Percentiles rank a stretch among this genome's conserved stretches.
Evolutionary conservation across 1,284 basidiomycete species (phyloP).

Genomic region (Ganoderma resinaceum): DNA sequence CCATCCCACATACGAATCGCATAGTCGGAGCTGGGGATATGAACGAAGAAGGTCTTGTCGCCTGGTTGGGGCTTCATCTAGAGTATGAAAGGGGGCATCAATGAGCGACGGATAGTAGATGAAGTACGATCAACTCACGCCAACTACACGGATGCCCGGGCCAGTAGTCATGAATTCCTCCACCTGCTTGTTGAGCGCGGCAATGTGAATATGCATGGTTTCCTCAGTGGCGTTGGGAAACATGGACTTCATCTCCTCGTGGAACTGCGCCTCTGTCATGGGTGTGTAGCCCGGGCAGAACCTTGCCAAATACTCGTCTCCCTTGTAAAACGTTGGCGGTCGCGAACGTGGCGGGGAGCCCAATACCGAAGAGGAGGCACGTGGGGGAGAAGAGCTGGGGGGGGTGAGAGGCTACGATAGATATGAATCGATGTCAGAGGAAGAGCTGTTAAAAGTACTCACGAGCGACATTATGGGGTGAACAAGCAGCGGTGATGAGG

Average conservation of each 20-base stretch:
- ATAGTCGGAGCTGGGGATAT: neutral
- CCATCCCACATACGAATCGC: slow-evolving; percentile 8
- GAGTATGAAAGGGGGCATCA: neutral
- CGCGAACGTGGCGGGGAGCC: neutral
- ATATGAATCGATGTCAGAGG: neutral
- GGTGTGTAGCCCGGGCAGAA: neutral
- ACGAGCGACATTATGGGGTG: neutral
- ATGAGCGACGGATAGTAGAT: neutral
- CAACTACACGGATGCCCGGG: neutral
- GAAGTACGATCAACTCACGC: neutral
- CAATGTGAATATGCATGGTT: slow-evolving; percentile 1
- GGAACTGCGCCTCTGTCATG: neutral
- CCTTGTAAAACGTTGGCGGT: slow-evolving; percentile 4
- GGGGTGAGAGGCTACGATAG: neutral
- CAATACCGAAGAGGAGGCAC: neutral
- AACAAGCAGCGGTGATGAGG: too few species aligned
- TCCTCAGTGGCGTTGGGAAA: neutral
- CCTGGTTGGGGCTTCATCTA: slow-evolving; percentile 4
- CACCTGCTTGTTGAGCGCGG: neutral
- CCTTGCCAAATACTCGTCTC: neutral
- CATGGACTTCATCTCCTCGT: neutral
- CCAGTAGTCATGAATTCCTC: slow-evolving; percentile 2
- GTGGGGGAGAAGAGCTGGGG: neutral
- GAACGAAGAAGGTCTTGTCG: slow-evolving; percentile 3
- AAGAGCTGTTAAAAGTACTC: neutral